Evolutionary conservation across 345 rosid genomes (phyloP), one percentile per base, ranked within the genome.

Genomic region (Jatropha curcas): DNA sequence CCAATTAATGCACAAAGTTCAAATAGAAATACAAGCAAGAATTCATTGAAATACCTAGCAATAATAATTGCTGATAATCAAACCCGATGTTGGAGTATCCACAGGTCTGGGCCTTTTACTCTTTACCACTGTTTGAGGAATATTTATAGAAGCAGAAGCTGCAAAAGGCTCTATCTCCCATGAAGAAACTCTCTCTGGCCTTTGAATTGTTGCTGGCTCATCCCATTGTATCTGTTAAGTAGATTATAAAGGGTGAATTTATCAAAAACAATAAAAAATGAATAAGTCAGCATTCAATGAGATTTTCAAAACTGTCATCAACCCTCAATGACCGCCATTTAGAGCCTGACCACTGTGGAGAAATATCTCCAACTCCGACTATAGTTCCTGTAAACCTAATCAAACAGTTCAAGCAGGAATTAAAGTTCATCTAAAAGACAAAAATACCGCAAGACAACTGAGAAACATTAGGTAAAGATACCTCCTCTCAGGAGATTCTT

Each of bases 401-500:
- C 75, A 79, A 37, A 48, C 71, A 30, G 65, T 46, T 43, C 60
- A 39, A 19, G 48, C 41, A 27, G 10, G 46, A 50, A 59, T 20
- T 73, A 52, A 60, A 37, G 19, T 64, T 24, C 35, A 28, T 7
- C 48, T 46, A 24, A 25, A 67, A 25, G n/a, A 37, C 13, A 35
- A 53, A 33, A 57, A 61, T 50, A 52, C 6, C 60, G 35, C 64
- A 60, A 35, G 20, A 60, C 37, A 37, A 52, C 8, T 60, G 48
- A 61, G 20, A 53, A 52, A 60, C 35, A 17, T 17, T 5, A 4
- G 11, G 4, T 20, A 43, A 61, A 61, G 19, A 11, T 86, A 94
- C 98, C 97, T 90, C 78, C 91, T 87, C 78, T 90, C 96, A 35
- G 94, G 97, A 82, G 96, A 88, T 14, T 92, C 98, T 64, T 92